Evolutionary conservation across 2,329 filamentous ascomycete genomes (phyloP), one percentile per base, ranked within the genome.

Genomic region (Alternaria longipes): DNA sequence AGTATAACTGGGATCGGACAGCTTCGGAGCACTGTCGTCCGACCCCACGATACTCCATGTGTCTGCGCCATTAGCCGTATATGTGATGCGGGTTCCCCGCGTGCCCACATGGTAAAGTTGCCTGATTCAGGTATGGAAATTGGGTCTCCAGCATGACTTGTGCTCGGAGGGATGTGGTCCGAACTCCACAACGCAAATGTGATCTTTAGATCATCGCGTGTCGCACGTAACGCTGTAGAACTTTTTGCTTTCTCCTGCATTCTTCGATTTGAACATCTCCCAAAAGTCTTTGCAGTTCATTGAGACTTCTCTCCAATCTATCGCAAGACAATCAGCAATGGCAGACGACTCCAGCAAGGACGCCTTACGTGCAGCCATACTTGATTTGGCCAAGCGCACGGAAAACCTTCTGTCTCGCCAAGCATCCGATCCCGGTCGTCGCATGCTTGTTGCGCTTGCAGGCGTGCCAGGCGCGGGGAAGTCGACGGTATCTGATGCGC

Each of bases 401-500:
- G 62, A 66, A 55, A 49, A 52, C 55, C 68, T 72, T 32, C 64
- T 72, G 16, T 42, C 55, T 28, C 54, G 67, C 57, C 69, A 72
- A 66, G 56, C 61, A 30, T 58, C 59, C 44, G 14, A 67, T 30
- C 64, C 70, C 44, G 60, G 56, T 59, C 66, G 67, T 38, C 68
- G 71, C 24, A 63, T 69, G 46, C 67, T 74, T 24, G 56, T 74
- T 53, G 69, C 65, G 47, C 66, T 74, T 44, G 72, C 72, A 8
- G 71, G 70, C 36, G 71, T 74, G 36, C 72, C 70, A 18, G 72
- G 72, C 12, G 69, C 69, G 7, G 72, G 72, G 16, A 73, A 73
- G 50, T 71, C 68, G 5, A 74, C 71, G 4, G 68, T 74, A 12
- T 72, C 69, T 20, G 47, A 65, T 28, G 67, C 66, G 36, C 53